Conservation (phyloP, 2,329 filamentous ascomycete genomes). For the Neofusicoccum umdonicola region DNA sequence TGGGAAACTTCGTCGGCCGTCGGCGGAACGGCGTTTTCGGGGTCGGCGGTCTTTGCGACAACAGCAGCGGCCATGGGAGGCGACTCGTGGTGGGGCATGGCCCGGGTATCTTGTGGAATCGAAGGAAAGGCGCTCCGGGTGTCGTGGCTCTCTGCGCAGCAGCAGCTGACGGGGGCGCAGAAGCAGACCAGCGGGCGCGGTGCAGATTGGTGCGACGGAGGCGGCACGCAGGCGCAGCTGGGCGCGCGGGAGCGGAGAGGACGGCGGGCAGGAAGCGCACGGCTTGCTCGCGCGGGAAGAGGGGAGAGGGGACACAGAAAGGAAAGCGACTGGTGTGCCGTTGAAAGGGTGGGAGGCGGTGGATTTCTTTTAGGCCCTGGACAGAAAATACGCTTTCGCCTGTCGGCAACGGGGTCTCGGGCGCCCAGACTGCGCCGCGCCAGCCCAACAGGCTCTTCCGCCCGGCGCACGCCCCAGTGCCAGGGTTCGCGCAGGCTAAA, state of each 20-base stretch:
- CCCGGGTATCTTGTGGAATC: conserved; percentile 11
- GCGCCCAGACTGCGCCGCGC: not conserved
- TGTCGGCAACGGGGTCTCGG: conserved; percentile 4
- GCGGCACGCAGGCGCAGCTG: conserved; percentile 5
- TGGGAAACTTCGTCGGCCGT: conserved; percentile 46
- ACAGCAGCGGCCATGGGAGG: conserved; percentile 48
- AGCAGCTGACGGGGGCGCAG: conserved; percentile 2
- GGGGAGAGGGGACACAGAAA: conserved; percentile 2
- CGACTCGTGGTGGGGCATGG: conserved; percentile 52
- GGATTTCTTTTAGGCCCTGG: conserved; percentile 15
- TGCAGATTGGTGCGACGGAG: conserved; percentile 5
- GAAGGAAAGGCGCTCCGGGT: not conserved
- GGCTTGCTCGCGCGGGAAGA: not conserved
- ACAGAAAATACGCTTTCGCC: conserved; percentile 8
- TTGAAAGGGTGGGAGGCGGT: conserved; percentile 6
- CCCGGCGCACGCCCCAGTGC: not conserved
- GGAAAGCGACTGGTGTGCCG: not conserved
- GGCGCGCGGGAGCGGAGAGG: not conserved
- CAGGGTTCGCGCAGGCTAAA: conserved; percentile 2
- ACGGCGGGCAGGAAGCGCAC: not conserved
- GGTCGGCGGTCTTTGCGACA: conserved; percentile 45
- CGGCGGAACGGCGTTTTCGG: conserved; percentile 38
- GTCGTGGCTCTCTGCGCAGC: conserved; percentile 8
- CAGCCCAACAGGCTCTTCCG: conserved; percentile 11
- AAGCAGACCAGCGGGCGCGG: not conserved